Conservation (phyloP, 1,139 yeast genomes). For the Geotrichum bryndzae region DNA sequence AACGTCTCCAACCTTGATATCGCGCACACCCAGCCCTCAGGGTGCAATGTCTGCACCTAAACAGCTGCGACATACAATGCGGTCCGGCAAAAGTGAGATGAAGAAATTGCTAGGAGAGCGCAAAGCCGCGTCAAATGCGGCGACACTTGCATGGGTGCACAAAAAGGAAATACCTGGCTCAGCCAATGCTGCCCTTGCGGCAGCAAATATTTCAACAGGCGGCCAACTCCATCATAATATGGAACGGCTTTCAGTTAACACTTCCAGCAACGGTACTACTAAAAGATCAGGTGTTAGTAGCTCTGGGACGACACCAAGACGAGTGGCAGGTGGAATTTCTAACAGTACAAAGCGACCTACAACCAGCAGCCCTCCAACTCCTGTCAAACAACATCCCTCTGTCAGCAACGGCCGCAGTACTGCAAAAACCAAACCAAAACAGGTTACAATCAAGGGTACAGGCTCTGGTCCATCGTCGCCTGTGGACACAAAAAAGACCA, state of each 20-base stretch:
- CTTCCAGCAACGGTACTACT: not conserved
- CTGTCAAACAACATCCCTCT: not conserved
- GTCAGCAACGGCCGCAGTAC: not conserved
- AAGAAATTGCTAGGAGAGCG: slow-evolving; percentile 17
- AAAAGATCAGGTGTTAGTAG: not conserved
- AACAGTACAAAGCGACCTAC: too few species aligned
- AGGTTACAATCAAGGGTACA: not conserved
- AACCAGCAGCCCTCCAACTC: not conserved
- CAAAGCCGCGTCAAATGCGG: slow-evolving; percentile 26
- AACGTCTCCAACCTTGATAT: slow-evolving; percentile 1
- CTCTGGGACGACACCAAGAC: too few species aligned
- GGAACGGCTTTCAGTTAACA: not conserved
- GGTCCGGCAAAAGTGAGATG: slow-evolving; percentile 24
- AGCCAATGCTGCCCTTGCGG: slow-evolving; percentile 10
- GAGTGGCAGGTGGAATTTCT: too few species aligned
- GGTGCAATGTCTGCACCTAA: slow-evolving; percentile 9
- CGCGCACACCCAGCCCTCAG: slow-evolving; percentile 8
- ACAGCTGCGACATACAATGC: slow-evolving; percentile 24
- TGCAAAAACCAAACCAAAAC: not conserved
- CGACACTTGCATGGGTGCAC: slow-evolving; percentile 26
- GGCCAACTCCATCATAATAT: not conserved
- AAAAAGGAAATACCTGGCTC: not conserved
- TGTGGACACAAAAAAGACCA: not conserved
- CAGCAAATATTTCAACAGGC: slow-evolving; percentile 12
- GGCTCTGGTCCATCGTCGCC: not conserved